Base-by-base conservation (phyloP, 2,329 filamentous ascomycete genomes). In the Ophiostoma australiae region DNA sequence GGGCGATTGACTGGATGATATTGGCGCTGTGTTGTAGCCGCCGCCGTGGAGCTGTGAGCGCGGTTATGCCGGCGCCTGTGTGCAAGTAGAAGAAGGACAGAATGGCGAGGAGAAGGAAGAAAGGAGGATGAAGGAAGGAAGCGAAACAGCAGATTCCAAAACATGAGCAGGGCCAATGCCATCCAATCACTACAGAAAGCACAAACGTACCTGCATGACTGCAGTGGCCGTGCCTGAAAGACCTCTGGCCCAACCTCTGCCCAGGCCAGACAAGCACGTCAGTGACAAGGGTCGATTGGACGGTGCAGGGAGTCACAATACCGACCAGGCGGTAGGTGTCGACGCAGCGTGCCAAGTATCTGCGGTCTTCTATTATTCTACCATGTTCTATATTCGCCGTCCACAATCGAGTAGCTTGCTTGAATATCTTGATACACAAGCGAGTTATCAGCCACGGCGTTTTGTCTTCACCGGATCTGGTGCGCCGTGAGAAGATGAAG, bases 281-380 rank as follows among this genome's bases (percentile, higher is more conserved):
- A 69, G 69, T 69, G 66, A n/a, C 20, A n/a, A 67, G 67, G 69
- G 67, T 23, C 44, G 67, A 72, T 63, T 72, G 71, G 71, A 15
- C 17, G 67, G 27, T 67, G 69, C 71, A 72, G 69, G 71, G 71
- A 44, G 10, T 63, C 13, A 15, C 8, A 41, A 41, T 41, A 37
- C 23, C 35, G 17, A 7, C 7, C 33, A 23, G 61, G 39, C 35
- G 58, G 55, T 41, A 67, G 39, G 39, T n/a, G 27, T 20, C 41
- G 52, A 39, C 37, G 70, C 23, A 67, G 70, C 70, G 61, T 35
- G 70, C 15, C 39, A 13, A 41, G 61, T 63, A 61, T 68, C 69
- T 63, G 48, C 70, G 15, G 3, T 41, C 11, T 13, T n/a, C 10
- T 27, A 11, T 11, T 58, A 7, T 58, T 23, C n/a, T 58, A 27